Conservation (phyloP, 352 stramenopile genomes). For the Phytophthora colocasiae region DNA sequence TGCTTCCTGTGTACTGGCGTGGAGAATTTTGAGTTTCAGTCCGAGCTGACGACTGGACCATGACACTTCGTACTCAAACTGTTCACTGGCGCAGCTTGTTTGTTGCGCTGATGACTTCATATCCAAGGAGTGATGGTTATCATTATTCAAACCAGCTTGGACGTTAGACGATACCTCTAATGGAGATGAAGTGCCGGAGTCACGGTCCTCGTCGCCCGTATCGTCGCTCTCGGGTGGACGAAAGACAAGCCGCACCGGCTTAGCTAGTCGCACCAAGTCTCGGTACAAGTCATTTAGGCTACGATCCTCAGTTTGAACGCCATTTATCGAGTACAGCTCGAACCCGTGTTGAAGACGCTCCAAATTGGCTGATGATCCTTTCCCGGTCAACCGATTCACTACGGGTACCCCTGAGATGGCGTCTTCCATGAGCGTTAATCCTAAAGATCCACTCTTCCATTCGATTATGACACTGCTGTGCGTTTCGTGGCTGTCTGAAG, state of each 20-base stretch:
- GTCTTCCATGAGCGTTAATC: constrained; percentile 62
- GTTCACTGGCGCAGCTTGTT: constrained; percentile 3
- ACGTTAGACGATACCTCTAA: constrained; percentile 2
- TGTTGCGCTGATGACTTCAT: constrained; percentile 14
- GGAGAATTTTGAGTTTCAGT: constrained; percentile 35
- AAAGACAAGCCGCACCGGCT: constrained; percentile 65
- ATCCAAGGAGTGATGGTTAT: constrained; percentile 11
- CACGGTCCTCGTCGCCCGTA: constrained; percentile 19
- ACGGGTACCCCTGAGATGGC: constrained; percentile 52
- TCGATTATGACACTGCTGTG: constrained; percentile 48
- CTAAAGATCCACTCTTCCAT: constrained; percentile 57
- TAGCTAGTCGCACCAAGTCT: constrained; percentile 44
- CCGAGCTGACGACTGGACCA: constrained; percentile 38
- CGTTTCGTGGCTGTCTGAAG: neutral
- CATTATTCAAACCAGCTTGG: constrained; percentile 11
- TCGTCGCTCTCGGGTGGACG: constrained; percentile 25
- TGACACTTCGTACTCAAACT: constrained; percentile 40
- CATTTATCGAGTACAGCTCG: constrained; percentile 63
- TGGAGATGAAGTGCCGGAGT: constrained; percentile 6
- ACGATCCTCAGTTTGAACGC: constrained; percentile 30
- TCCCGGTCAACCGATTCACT: constrained; percentile 78
- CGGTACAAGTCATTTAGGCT: constrained; percentile 43
- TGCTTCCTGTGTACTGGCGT: constrained; percentile 1
- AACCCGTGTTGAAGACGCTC: constrained; percentile 53
- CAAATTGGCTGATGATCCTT: constrained; percentile 49